Evolutionary conservation across 768 basidiomycete genomes (phyloP).

Genomic region (Rhizopogon salebrosus): DNA sequence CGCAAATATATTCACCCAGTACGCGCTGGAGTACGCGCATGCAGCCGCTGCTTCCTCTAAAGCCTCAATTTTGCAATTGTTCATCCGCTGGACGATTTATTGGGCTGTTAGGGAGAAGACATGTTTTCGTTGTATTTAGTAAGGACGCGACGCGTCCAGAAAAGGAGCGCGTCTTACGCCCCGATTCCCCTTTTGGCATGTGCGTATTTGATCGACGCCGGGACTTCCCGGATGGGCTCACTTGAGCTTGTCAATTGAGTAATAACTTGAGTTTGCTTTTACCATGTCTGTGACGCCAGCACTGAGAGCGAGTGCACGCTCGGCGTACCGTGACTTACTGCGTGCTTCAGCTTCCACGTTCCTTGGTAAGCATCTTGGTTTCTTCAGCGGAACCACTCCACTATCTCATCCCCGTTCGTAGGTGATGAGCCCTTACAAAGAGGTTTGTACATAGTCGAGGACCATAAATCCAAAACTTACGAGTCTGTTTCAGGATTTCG

Average conservation of each 20-base stretch:
- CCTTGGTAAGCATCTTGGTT: slow-evolving; percentile 34
- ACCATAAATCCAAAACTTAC: not conserved
- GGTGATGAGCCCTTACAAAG: slow-evolving; percentile 53
- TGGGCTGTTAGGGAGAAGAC: slow-evolving; percentile 20
- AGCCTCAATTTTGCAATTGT: slow-evolving; percentile 21
- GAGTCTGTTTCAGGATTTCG: slow-evolving; percentile 54
- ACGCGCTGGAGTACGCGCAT: slow-evolving; percentile 4
- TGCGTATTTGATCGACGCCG: slow-evolving; percentile 29
- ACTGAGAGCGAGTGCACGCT: slow-evolving; percentile 60
- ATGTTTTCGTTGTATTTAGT: slow-evolving; percentile 21
- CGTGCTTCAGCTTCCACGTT: slow-evolving; percentile 67
- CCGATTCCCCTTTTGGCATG: slow-evolving; percentile 16
- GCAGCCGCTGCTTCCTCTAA: slow-evolving; percentile 11
- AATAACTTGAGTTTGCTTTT: not conserved
- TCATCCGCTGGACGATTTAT: slow-evolving; percentile 24
- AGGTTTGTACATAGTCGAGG: slow-evolving; percentile 32
- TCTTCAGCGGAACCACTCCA: not conserved
- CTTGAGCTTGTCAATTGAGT: slow-evolving; percentile 8
- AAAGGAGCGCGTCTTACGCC: slow-evolving; percentile 37
- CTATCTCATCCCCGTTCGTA: slow-evolving; percentile 17
- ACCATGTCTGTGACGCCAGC: slow-evolving; percentile 50
- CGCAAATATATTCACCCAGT: slow-evolving; percentile 1
- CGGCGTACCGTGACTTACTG: slow-evolving; percentile 69
- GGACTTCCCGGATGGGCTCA: slow-evolving; percentile 7
- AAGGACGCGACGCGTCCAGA: slow-evolving; percentile 29